Evolutionary conservation across 179 eudicot species (phyloP), one percentile per base, ranked within the genome.

Genomic region (Silene noctiflora): DNA sequence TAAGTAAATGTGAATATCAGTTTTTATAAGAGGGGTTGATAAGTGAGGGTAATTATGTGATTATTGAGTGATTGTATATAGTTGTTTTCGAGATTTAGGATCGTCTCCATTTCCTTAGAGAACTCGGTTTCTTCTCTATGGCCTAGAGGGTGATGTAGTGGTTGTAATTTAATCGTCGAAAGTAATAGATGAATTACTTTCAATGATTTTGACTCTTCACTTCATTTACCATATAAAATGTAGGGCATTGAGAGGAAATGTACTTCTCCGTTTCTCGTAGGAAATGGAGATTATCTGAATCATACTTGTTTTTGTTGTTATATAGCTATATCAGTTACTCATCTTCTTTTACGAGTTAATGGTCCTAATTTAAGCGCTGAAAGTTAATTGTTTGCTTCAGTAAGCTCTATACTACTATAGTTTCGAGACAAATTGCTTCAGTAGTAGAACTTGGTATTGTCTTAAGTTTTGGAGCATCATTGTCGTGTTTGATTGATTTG

Each of bases 1-100:
- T 69, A 69, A 44, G 73, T 69, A 44, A 58, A 58, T 11, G 73
- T 22, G 73, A 51, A 51, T 71, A 71, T 71, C 74, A 42, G 5
- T n/a, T 29, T 27, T 56, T 31, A 8, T 5, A 27, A 10, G 61
- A 51, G 31, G 4, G 13, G 8, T 48, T 48, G 61, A 51, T 14
- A 70, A 70, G 74, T 70, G 74, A 2, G 71, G 29, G 11, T 20
- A 13, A 11, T 48, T n/a, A 17, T 67, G 17, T 39, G 59, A 68
- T 62, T 21, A 44, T 29, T 27, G 39, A 29, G 53, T 58, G 60
- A 16, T 71, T 71, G 9, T 77, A 39, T 35, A 13, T 77, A 12
- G 22, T 60, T 44, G 2, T 29, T 11, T 14, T 70, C 65, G 25
- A 12, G 21, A 71, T 63, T 62, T 62, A 51, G 71, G 13, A 53